These are phyloP conservation scores for Castanea crenata DNA, from an alignment of 306 rosid genomes.

Conservation along the genomic window DNA sequence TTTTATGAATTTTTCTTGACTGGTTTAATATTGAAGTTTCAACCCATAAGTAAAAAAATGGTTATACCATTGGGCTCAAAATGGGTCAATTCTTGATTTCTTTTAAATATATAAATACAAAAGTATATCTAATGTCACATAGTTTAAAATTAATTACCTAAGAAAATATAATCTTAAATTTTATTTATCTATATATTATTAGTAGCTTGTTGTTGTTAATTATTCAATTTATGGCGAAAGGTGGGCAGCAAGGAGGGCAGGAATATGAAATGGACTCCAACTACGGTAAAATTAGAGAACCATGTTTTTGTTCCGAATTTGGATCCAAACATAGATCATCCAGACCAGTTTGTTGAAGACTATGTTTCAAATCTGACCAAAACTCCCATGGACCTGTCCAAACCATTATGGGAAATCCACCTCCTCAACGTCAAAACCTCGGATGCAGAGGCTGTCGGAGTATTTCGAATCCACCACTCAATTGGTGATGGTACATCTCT, in stretches of 20 bases:
- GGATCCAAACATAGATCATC: constrained; percentile 26
- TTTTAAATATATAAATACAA: too few species aligned
- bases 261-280: constrained; percentile 25
- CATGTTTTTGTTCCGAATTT: constrained; percentile 48
- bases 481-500: constrained; percentile 74
- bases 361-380: constrained; percentile 50
- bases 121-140: too few species aligned
- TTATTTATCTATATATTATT: too few species aligned
- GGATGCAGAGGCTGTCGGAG: constrained; percentile 38
- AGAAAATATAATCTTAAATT: too few species aligned
- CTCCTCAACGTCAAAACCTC: constrained; percentile 55
- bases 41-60: too few species aligned
- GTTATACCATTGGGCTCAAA: too few species aligned
- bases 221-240: background rate
- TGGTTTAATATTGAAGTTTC: too few species aligned
- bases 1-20: too few species aligned
- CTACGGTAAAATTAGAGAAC: constrained; percentile 40
- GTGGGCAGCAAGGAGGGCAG: background rate
- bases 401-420: constrained; percentile 70
- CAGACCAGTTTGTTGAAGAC: constrained; percentile 47
- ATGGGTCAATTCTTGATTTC: background rate
- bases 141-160: too few species aligned
- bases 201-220: background rate
- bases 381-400: constrained; percentile 47
- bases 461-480: constrained; percentile 60